Conservation (phyloP, 2,329 filamentous ascomycete genomes). For the Nigrospora osmanthi region DNA sequence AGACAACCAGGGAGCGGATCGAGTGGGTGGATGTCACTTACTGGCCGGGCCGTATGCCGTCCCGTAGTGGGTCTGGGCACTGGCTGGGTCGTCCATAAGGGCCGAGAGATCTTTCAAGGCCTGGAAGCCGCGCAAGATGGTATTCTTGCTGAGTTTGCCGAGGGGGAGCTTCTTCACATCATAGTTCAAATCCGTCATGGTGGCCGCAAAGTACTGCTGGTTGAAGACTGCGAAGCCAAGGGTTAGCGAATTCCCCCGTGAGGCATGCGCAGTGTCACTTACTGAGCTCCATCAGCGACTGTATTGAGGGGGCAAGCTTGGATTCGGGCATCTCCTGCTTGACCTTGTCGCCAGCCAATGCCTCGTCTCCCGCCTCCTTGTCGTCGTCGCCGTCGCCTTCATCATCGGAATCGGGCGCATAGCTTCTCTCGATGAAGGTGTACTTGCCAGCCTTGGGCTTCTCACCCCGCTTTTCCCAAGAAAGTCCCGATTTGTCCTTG, state of each 20-base stretch:
- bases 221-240: conserved; percentile 54
- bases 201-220: conserved; percentile 57
- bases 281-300: conserved; percentile 65
- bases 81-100: conserved; percentile 46
- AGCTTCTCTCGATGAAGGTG: conserved; percentile 72
- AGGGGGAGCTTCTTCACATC: conserved; percentile 71
- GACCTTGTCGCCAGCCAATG: conserved; percentile 5
- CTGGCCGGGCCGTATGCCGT: conserved; percentile 26
- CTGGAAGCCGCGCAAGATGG: conserved; percentile 68
- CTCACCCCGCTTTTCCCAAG: conserved; percentile 44
- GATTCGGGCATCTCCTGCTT: conserved; percentile 15
- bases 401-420: conserved; percentile 52
- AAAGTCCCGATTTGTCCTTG: conserved; percentile 50
- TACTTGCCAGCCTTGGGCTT: conserved; percentile 63
- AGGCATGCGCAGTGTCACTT: too few species aligned
- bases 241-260: too few species aligned
- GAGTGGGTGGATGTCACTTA: too few species aligned
- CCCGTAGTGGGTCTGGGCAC: conserved; percentile 36
- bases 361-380: conserved; percentile 10
- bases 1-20: too few species aligned
- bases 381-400: conserved; percentile 23
- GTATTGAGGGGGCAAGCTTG: conserved; percentile 35
- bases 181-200: conserved; percentile 62
- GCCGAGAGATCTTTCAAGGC: conserved; percentile 67
- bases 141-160: conserved; percentile 75